Evolutionary conservation across 2,329 filamentous ascomycete species (phyloP).

Genomic region (Pseudonectria buxi): DNA sequence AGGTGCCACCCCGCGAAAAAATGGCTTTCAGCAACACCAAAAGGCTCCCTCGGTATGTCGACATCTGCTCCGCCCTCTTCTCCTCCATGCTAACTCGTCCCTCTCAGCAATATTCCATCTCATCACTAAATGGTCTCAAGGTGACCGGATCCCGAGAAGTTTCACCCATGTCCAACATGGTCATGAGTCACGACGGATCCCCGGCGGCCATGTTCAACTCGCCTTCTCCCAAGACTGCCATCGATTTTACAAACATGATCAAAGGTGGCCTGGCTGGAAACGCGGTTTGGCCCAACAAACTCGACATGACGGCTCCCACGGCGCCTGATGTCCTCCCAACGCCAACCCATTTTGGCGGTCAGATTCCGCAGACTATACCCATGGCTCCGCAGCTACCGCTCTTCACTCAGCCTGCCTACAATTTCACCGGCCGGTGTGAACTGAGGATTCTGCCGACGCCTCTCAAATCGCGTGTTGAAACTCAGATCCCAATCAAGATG

Average conservation of each 20-base stretch:
- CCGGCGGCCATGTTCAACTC: slow-evolving; percentile 42
- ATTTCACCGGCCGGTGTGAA: slow-evolving; percentile 30
- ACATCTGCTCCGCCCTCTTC: background rate
- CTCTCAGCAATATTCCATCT: slow-evolving; percentile 43
- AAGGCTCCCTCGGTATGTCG: slow-evolving; percentile 34
- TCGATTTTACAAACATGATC: slow-evolving; percentile 32
- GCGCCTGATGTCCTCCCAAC: slow-evolving; percentile 18
- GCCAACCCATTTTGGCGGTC: slow-evolving; percentile 19
- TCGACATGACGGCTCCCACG: slow-evolving; percentile 18
- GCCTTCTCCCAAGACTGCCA: slow-evolving; percentile 36
- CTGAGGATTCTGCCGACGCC: slow-evolving; percentile 61
- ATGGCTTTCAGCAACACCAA: slow-evolving; percentile 24
- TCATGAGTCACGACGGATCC: slow-evolving; percentile 46
- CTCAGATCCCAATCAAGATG: slow-evolving; percentile 85
- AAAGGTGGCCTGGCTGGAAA: slow-evolving; percentile 19
- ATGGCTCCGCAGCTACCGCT: slow-evolving; percentile 26
- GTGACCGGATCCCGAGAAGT: slow-evolving; percentile 44
- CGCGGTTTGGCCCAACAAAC: slow-evolving; percentile 30
- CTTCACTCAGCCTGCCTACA: slow-evolving; percentile 19
- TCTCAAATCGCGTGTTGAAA: slow-evolving; percentile 87
- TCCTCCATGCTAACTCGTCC: slow-evolving; percentile 20
- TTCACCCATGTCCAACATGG: slow-evolving; percentile 47
- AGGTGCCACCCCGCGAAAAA: slow-evolving; percentile 28
- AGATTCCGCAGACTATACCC: slow-evolving; percentile 22
- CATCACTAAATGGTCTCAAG: slow-evolving; percentile 42